These are phyloP conservation scores for Quercus rubra DNA, from an alignment of 306 rosid genomes.

Conservation along the genomic window DNA sequence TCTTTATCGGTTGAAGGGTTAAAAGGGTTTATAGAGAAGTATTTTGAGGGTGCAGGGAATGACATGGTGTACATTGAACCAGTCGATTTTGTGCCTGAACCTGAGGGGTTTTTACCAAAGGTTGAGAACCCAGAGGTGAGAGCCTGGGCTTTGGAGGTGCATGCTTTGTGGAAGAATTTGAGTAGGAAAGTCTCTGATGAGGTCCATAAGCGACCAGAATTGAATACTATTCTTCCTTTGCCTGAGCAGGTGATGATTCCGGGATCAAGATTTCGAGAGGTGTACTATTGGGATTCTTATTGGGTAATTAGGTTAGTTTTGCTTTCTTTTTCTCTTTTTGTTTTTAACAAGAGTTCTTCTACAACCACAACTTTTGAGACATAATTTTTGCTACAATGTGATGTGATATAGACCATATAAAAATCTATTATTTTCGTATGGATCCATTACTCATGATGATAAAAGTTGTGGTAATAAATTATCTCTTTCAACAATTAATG, in stretches of 20 bases:
- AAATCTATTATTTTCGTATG: too few species aligned
- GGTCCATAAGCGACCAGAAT: slow-evolving; percentile 42
- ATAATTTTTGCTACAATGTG: too few species aligned
- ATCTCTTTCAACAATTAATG: too few species aligned
- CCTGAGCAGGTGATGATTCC: slow-evolving; percentile 49
- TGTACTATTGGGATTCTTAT: slow-evolving; percentile 95
- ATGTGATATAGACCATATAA: too few species aligned
- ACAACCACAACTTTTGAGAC: too few species aligned
- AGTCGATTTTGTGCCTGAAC: slow-evolving; percentile 57
- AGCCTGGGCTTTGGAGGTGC: slow-evolving; percentile 75
- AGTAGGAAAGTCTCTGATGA: slow-evolving; percentile 42
- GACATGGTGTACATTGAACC: slow-evolving; percentile 59
- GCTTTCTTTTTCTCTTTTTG: background rate
- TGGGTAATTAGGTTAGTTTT: slow-evolving; percentile 72
- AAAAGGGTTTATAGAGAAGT: slow-evolving; percentile 22
- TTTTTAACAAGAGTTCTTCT: background rate
- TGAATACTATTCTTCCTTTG: slow-evolving; percentile 75
- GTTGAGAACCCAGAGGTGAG: slow-evolving; percentile 60
- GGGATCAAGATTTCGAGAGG: slow-evolving; percentile 80
- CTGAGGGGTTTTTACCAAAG: slow-evolving; percentile 57
- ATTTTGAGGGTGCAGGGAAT: slow-evolving; percentile 59
- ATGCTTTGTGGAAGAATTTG: slow-evolving; percentile 73
- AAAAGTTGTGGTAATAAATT: too few species aligned
- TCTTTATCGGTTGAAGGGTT: slow-evolving; percentile 34
- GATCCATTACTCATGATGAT: too few species aligned